A percentile compares a stretch with the other conserved stretches of the same genome.
phyloP scores from a whole-genome alignment of 2,329 filamentous ascomycete genomes.

The Aspergillus tanneri region DNA sequence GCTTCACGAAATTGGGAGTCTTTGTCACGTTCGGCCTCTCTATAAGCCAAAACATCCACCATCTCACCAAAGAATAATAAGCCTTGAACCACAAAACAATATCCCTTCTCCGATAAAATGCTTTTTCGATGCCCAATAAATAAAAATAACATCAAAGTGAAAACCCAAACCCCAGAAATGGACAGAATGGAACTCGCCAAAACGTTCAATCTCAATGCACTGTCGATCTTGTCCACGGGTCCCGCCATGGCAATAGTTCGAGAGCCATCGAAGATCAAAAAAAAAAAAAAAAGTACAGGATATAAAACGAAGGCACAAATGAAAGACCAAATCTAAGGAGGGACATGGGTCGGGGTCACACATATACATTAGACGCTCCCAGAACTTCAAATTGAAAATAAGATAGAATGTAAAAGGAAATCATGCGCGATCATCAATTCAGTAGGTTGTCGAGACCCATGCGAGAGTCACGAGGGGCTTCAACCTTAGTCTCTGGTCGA shows the following conservation, averaged over 20 bases:
- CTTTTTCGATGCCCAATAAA: constrained; percentile 9
- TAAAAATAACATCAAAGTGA: constrained; percentile 6
- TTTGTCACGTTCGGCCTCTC: constrained; percentile 11
- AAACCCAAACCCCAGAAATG: constrained; percentile 5
- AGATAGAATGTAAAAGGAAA: constrained; percentile 15
- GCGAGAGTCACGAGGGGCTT: constrained; percentile 37
- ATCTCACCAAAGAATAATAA: neutral
- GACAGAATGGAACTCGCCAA: neutral
- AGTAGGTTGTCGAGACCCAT: constrained; percentile 42
- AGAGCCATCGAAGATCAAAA: neutral
- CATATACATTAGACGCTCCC: constrained; percentile 19
- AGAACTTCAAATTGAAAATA: constrained; percentile 18
- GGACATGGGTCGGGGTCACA: constrained; percentile 15
- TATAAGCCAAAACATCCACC: constrained; percentile 12
- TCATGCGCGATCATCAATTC: constrained; percentile 32
- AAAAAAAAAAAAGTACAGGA: constrained; percentile 5
- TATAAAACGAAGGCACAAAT: constrained; percentile 25
- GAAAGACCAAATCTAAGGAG: constrained; percentile 17
- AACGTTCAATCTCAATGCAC: too few species aligned
- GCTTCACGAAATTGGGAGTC: constrained; percentile 2
- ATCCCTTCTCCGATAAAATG: constrained; percentile 1
- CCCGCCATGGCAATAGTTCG: constrained; percentile 16
- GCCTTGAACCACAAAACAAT: neutral
- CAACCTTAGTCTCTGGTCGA: constrained; percentile 17
- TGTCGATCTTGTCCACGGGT: constrained; percentile 18